Percentiles rank a stretch among this genome's conserved stretches.
Evolutionary conservation across 257 asterid species (phyloP).

Genomic region (Lycium ferocissimum): DNA sequence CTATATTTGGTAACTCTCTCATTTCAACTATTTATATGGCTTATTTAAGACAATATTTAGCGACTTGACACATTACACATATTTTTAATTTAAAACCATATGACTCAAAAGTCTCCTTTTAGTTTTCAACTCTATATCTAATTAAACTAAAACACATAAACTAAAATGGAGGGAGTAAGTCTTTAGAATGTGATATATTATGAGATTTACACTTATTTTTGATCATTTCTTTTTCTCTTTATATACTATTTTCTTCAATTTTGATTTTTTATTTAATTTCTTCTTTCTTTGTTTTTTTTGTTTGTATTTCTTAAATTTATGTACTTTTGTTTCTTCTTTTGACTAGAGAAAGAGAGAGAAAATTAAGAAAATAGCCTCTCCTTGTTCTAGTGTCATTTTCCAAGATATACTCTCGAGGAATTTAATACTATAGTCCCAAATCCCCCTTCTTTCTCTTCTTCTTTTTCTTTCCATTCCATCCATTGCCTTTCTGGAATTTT

Average conservation of each 20-base stretch:
- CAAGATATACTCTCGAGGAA: constrained; percentile 85
- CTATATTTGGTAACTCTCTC: not conserved
- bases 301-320: constrained; percentile 32
- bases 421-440: constrained; percentile 50
- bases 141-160: not conserved
- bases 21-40: too few relatives aligned
- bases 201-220: not conserved
- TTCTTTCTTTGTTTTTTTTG: constrained; percentile 23
- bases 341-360: constrained; percentile 60
- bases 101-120: not conserved
- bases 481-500: constrained; percentile 27
- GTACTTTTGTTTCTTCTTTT: constrained; percentile 39
- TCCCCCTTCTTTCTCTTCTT: constrained; percentile 26
- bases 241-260: too few relatives aligned
- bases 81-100: not conserved
- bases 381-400: constrained; percentile 83
- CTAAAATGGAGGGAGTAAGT: not conserved
- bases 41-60: not conserved
- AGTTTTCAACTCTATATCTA: not conserved
- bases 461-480: constrained; percentile 27
- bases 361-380: constrained; percentile 37
- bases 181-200: not conserved
- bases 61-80: not conserved
- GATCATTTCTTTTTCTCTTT: not conserved
- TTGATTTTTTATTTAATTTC: not conserved